Evolutionary conservation across 257 asterid genomes (phyloP), one percentile per base, ranked within the genome.

Genomic region (Scutellaria baicalensis): DNA sequence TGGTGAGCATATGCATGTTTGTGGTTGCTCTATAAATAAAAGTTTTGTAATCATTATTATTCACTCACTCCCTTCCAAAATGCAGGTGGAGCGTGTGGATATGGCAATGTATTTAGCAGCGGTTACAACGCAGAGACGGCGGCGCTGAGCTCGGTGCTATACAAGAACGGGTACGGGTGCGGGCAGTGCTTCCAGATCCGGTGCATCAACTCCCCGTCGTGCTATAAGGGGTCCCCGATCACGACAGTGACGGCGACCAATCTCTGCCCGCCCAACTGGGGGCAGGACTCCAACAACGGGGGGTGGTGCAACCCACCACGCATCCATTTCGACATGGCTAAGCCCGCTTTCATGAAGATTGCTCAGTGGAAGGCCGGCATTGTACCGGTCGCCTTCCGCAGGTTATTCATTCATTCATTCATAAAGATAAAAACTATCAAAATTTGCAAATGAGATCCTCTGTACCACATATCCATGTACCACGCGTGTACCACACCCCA

Each of bases 301-400:
- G 95, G 95, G 1, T 89, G 96, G 96, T 89, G 96, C 86, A 87
- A 89, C 77, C 95, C 95, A 0, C 92, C 96, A 17, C 86, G 90
- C 4, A 52, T 71, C 8, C 96, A 87, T 51, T 89, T 89, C 50
- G 96, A 89, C 61, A 87, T 89, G 92, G 64, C 96, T 5, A 82
- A 87, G 60, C 92, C 92, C 1, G 90, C 95, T 11, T 89, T 89
- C 81, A 81, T 74, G 84, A 85, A 84, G 80, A 89, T 89, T 21
- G 96, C 96, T 6, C 84, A 89, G 23, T 87, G 85, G 86, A 81
- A 76, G 13, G 95, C 77, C 7, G 96, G 95, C 63, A 89, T 89
- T 20, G 90, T 87, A 9, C 95, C 94, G 1, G 84, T 87, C 36
- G 9, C 12, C 67, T 89, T 71, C 49, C 89, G 95, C 61, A 85